Conservation (phyloP, 768 basidiomycete genomes). For the Lyophyllum decastes region DNA sequence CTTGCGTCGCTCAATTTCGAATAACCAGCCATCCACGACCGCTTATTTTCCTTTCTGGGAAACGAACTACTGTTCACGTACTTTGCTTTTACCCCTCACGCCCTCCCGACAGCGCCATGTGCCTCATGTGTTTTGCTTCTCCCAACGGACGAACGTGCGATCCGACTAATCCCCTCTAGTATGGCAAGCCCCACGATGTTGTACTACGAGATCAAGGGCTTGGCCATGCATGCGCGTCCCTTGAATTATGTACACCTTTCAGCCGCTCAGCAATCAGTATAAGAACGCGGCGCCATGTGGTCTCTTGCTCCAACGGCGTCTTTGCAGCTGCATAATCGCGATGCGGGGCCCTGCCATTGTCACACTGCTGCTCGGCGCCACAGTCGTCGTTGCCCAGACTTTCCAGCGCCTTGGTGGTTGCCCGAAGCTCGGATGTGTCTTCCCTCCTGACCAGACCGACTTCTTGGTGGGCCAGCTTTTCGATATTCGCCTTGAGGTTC, state of each 20-base stretch:
- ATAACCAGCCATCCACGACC: background rate
- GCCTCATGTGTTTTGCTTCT: background rate
- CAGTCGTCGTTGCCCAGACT: conserved; percentile 32
- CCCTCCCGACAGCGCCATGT: background rate
- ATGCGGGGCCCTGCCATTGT: conserved; percentile 2
- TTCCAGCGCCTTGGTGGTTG: conserved; percentile 43
- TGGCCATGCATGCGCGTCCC: background rate
- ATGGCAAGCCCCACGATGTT: background rate
- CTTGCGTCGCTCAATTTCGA: background rate
- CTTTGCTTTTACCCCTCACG: background rate
- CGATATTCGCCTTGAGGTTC: conserved; percentile 43
- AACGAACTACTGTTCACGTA: background rate
- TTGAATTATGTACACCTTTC: background rate
- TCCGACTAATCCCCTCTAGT: background rate
- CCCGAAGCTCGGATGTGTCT: conserved; percentile 41
- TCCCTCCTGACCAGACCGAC: conserved; percentile 46
- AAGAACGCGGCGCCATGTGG: background rate
- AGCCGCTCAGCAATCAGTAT: background rate
- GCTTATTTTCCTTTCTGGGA: background rate
- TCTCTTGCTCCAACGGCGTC: background rate
- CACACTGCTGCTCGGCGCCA: conserved; percentile 21
- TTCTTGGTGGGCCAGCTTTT: conserved; percentile 44
- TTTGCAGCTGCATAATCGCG: background rate
- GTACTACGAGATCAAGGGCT: background rate
- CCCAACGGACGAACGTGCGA: conserved; percentile 10